Conservation (phyloP, 108 stramenopile species). For the Skeletonema grethae region DNA sequence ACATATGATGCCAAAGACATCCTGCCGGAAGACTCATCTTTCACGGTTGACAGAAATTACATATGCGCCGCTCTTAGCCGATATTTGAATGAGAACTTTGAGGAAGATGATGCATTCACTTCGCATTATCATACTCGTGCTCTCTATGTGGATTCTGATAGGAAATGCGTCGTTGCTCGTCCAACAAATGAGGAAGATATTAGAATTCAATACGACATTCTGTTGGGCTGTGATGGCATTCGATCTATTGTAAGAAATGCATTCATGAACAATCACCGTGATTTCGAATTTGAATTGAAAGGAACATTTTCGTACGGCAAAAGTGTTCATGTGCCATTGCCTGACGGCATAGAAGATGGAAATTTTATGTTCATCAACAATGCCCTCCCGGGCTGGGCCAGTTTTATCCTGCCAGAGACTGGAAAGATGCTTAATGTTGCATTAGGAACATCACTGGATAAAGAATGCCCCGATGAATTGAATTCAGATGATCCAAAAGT, state of each 20-base stretch:
- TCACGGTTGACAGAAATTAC: conserved; percentile 50
- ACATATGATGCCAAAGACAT: conserved; percentile 8
- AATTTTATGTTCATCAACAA: conserved; percentile 35
- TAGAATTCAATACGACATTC: conserved; percentile 36
- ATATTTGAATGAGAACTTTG: conserved; percentile 37
- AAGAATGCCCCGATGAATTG: conserved; percentile 14
- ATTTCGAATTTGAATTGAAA: conserved; percentile 32
- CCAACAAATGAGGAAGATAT: conserved; percentile 20
- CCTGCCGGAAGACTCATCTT: conserved; percentile 13
- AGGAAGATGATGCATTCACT: conserved; percentile 7
- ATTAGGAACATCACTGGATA: conserved; percentile 24
- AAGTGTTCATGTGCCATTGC: conserved; percentile 26
- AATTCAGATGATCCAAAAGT: conserved; percentile 37
- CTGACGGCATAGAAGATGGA: conserved; percentile 5
- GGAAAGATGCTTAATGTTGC: conserved; percentile 38
- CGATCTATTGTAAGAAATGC: conserved; percentile 46
- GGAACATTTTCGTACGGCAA: conserved; percentile 48
- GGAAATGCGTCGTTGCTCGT: conserved; percentile 33
- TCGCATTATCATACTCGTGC: conserved; percentile 20
- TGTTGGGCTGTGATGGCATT: conserved; percentile 54
- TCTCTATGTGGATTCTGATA: conserved; percentile 43
- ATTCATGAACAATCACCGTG: conserved; percentile 32
- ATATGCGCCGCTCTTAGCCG: conserved; percentile 47
- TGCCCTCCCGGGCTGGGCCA: conserved; percentile 18
- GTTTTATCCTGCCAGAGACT: conserved; percentile 46